A percentile compares a stretch with the other conserved stretches of the same genome.
phyloP scores from a whole-genome alignment of 208 protist genomes.

The Crithidia expoeki region DNA sequence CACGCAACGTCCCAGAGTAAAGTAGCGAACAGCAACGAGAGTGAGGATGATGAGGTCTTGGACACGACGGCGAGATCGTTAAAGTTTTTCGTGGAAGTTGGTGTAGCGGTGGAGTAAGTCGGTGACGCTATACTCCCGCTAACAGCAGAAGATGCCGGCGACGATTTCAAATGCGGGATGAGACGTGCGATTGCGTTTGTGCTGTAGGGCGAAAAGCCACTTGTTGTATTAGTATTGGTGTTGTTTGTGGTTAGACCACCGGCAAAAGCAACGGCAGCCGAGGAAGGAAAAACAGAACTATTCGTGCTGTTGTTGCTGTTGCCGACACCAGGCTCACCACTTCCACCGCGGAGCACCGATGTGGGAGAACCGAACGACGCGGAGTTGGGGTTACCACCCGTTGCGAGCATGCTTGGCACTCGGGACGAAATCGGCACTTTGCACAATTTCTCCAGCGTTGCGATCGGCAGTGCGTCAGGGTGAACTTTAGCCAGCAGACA shows the following conservation, averaged over 20 bases:
- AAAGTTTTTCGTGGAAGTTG: background rate
- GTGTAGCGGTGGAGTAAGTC: background rate
- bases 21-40: conserved; percentile 37
- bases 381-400: background rate
- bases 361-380: conserved; percentile 2
- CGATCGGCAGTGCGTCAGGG: conserved; percentile 50
- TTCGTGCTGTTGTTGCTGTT: background rate
- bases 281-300: background rate
- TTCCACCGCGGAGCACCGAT: background rate
- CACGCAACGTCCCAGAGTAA: conserved; percentile 64
- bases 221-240: background rate
- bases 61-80: background rate
- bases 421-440: conserved; percentile 18
- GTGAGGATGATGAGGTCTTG: conserved; percentile 28
- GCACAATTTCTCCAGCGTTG: conserved; percentile 37
- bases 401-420: background rate
- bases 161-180: conserved; percentile 27
- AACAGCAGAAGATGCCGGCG: conserved; percentile 10
- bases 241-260: too few species aligned
- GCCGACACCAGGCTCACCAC: background rate
- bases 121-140: background rate
- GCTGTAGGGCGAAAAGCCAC: background rate
- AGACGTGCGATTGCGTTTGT: conserved; percentile 1
- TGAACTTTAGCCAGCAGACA: conserved; percentile 50
- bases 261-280: background rate